Conservation (phyloP, 2,329 filamentous ascomycete genomes). For the Botrytis squamosa region DNA sequence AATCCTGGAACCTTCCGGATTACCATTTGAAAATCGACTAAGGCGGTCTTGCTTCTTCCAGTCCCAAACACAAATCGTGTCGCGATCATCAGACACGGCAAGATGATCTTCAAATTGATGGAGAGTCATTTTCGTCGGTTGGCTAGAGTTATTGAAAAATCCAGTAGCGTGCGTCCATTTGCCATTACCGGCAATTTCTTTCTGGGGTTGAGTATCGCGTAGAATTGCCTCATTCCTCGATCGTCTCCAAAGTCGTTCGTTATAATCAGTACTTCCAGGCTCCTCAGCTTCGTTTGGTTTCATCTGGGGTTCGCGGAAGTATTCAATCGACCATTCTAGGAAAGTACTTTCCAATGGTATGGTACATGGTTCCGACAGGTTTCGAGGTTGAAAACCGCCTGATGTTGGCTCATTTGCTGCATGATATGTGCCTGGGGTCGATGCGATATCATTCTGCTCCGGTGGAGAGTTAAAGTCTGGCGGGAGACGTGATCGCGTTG, state of each 20-base stretch:
- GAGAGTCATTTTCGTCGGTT: constrained; percentile 90
- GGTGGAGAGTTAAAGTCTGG: constrained; percentile 63
- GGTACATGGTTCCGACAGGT: constrained; percentile 55
- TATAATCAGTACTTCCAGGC: constrained; percentile 94
- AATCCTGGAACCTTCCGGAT: constrained; percentile 85
- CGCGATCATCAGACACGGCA: constrained; percentile 87
- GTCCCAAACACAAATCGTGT: constrained; percentile 90
- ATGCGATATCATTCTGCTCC: constrained; percentile 70
- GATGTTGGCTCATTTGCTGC: constrained; percentile 77
- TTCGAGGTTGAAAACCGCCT: constrained; percentile 66
- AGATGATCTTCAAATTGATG: constrained; percentile 98
- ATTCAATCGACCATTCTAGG: constrained; percentile 93
- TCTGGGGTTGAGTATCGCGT: constrained; percentile 87
- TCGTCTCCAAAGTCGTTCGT: constrained; percentile 87
- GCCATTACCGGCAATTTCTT: constrained; percentile 79
- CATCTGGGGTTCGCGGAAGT: constrained; percentile 98
- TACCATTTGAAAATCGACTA: constrained; percentile 89
- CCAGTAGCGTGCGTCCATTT: constrained; percentile 83
- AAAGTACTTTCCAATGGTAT: constrained; percentile 82
- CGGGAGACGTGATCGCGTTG: constrained; percentile 46
- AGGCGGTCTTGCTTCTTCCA: constrained; percentile 76
- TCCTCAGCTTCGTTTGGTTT: constrained; percentile 94
- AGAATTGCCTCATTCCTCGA: constrained; percentile 92
- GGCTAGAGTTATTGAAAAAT: constrained; percentile 84
- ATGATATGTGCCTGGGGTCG: constrained; percentile 69